Base-by-base conservation (phyloP, 2,329 filamentous ascomycete species). In the Fusarium sp. region DNA sequence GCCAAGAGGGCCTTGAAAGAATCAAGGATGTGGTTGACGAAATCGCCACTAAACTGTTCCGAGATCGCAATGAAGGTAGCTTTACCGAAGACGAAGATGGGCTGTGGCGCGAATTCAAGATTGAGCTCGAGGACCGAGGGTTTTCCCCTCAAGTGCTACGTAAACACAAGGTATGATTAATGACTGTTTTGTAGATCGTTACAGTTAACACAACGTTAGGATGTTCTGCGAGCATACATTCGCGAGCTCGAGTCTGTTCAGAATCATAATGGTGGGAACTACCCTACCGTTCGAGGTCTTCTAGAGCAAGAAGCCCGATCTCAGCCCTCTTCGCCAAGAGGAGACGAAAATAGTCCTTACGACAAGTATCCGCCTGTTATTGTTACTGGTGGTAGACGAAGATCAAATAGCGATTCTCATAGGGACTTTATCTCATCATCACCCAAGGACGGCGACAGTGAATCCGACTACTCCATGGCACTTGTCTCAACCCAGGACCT, bases 21-120 rank as follows among this genome's bases (percentile, higher is more conserved):
- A 88, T 90, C 73, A 86, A 88, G 76, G 85, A 88, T 74, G 88
- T 89, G 72, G 85, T 90, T 32, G 88, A 91, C 70, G 78, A 78
- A 30, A 85, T 90, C 67, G 88, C 88, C 5, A 77, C 81, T 13
- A 82, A 83, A 13, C 80, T 90, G 25, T 85, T 85, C 53, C 80
- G 80, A 13, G 81, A 82, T 54, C 79, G 79, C 46, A 78, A 80
- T 66, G 80, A 78, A 57, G 79, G 77, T 56, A 76, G 79, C 61
- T 73, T 82, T 56, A 65, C 75, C 20, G 81, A 83, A 18, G 82
- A 83, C 54, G 83, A 87, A 24, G 85, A 87, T 46, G 82, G 84
- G 27, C 77, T 88, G 30, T 90, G 88, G 88, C 83, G 83, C 61
- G 81, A 86, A 61, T 90, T 91, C 75, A 83, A 85, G 65, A 76